Conservation (phyloP, 1,284 basidiomycete species). For the Leccinum fallax region DNA sequence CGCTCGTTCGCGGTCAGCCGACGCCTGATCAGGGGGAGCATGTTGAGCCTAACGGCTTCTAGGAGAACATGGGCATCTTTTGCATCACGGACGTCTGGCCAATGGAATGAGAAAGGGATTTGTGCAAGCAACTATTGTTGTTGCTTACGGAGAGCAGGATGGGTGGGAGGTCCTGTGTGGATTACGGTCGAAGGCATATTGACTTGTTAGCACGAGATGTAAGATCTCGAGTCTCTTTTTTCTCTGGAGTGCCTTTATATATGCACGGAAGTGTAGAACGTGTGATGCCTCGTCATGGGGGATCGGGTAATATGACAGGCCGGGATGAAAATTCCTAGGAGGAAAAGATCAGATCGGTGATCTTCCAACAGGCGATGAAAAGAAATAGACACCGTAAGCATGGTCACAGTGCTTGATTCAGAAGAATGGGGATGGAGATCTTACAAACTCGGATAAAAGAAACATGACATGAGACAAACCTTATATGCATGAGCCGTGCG, state of each 20-base stretch:
- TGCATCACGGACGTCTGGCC: constrained; percentile 69
- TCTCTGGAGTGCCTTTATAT: constrained; percentile 29
- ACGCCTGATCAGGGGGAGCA: constrained; percentile 69
- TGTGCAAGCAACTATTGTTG: neutral
- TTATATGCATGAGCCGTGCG: constrained; percentile 24
- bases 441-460: constrained; percentile 32
- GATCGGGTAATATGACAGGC: constrained; percentile 20
- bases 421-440: constrained; percentile 25
- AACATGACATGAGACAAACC: constrained; percentile 38
- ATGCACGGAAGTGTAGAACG: constrained; percentile 14
- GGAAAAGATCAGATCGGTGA: constrained; percentile 26
- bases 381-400: constrained; percentile 16
- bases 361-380: constrained; percentile 17
- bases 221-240: constrained; percentile 6
- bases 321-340: constrained; percentile 14
- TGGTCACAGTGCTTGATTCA: constrained; percentile 23
- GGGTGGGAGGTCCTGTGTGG: constrained; percentile 43
- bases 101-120: constrained; percentile 15
- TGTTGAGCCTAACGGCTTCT: constrained; percentile 71
- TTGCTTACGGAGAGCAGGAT: constrained; percentile 58
- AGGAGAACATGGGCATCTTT: constrained; percentile 69
- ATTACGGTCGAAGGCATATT: constrained; percentile 21
- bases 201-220: constrained; percentile 4
- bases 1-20: constrained; percentile 68
- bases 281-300: constrained; percentile 18